Conservation (phyloP, 768 basidiomycete species). For the Ramaria rubella region DNA sequence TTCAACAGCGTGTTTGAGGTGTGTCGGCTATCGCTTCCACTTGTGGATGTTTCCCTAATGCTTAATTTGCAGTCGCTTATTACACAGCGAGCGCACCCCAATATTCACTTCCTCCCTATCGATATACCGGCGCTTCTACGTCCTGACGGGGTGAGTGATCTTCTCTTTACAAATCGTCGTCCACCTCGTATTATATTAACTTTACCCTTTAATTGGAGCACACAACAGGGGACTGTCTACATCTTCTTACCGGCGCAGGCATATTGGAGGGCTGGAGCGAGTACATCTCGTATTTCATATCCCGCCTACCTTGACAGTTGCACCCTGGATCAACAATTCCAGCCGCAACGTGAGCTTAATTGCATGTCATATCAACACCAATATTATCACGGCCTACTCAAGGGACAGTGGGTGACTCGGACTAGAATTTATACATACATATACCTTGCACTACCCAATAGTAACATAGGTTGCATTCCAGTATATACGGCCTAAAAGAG, state of each 20-base stretch:
- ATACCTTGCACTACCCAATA: no score
- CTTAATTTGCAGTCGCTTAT: conserved; percentile 33
- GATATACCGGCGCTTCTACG: conserved; percentile 55
- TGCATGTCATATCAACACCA: no score
- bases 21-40: conserved; percentile 11
- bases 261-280: conserved; percentile 48
- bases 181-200: no score
- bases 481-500: no score
- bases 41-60: conserved; percentile 8
- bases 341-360: no score
- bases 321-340: no score
- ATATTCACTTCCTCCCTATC: conserved; percentile 54
- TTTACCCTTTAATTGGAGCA: conserved; percentile 27
- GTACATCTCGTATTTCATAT: conserved; percentile 45
- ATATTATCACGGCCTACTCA: no score
- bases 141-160: conserved; percentile 52
- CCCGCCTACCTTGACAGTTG: conserved; percentile 15
- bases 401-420: no score
- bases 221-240: conserved; percentile 39
- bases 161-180: no score
- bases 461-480: no score
- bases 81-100: conserved; percentile 37
- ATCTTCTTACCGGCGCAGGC: conserved; percentile 40
- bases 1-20: conserved; percentile 59
- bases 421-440: no score